Evolutionary conservation across 2,329 filamentous ascomycete genomes (phyloP).

Genomic region (Trichoderma koningii): DNA sequence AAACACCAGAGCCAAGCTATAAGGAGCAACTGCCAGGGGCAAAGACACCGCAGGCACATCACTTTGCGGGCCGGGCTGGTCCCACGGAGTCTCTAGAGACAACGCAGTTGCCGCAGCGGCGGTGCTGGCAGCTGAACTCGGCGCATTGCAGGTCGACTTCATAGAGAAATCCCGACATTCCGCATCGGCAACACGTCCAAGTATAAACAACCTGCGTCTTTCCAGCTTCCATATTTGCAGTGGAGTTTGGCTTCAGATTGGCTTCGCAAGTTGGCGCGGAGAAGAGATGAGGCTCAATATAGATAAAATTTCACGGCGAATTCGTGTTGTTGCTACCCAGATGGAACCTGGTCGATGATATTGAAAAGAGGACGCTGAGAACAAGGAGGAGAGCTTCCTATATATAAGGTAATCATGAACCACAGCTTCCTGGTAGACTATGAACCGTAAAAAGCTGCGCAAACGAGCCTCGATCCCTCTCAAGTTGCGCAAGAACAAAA

Average conservation of each 20-base stretch:
- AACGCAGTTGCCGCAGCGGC: neutral
- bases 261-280: neutral
- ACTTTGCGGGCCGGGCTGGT: neutral
- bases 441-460: too few relatives aligned
- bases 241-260: neutral
- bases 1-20: too few relatives aligned
- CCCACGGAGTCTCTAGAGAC: neutral
- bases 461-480: neutral
- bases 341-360: too few relatives aligned
- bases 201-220: neutral
- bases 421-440: too few relatives aligned
- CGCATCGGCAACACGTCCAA: neutral
- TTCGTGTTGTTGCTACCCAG: too few relatives aligned
- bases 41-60: neutral
- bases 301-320: too few relatives aligned
- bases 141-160: neutral
- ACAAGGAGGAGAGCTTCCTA: too few relatives aligned
- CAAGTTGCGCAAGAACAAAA: neutral
- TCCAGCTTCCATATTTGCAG: neutral
- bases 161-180: neutral
- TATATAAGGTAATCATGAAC: too few relatives aligned
- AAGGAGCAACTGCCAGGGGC: neutral
- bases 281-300: too few relatives aligned
- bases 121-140: neutral
- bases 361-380: too few relatives aligned